Evolutionary conservation across 441 rosid genomes (phyloP).

Genomic region (Corymbia citriodora): DNA sequence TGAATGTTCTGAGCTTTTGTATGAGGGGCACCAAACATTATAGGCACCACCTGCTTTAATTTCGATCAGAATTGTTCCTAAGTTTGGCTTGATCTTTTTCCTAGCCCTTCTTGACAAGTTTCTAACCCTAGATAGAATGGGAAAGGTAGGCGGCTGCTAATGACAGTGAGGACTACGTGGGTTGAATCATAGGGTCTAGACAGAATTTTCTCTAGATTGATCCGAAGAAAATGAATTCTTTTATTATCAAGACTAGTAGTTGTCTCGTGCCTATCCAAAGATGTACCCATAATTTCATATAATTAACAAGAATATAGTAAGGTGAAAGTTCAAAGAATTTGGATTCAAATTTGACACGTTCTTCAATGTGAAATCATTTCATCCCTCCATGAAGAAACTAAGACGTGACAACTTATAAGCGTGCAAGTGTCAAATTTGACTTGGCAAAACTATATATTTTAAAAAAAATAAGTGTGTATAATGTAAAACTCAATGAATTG

Average conservation of each 20-base stretch:
- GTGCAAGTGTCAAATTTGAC: background rate
- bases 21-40: background rate
- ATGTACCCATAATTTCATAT: background rate
- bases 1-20: too few relatives aligned
- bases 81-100: background rate
- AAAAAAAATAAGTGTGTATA: background rate
- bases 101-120: background rate
- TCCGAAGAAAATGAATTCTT: background rate
- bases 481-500: background rate
- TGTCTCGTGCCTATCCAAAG: background rate
- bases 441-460: background rate
- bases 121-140: background rate
- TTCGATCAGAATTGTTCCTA: background rate
- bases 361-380: background rate
- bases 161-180: background rate
- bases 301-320: background rate
- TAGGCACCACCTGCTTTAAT: background rate
- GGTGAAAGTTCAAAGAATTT: background rate
- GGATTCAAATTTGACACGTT: background rate
- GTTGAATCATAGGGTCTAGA: background rate
- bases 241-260: background rate
- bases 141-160: background rate
- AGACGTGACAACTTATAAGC: background rate
- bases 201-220: background rate
- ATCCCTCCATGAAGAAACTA: background rate